Conservation (phyloP, 2,329 filamentous ascomycete genomes). For the Fusarium sp. region DNA sequence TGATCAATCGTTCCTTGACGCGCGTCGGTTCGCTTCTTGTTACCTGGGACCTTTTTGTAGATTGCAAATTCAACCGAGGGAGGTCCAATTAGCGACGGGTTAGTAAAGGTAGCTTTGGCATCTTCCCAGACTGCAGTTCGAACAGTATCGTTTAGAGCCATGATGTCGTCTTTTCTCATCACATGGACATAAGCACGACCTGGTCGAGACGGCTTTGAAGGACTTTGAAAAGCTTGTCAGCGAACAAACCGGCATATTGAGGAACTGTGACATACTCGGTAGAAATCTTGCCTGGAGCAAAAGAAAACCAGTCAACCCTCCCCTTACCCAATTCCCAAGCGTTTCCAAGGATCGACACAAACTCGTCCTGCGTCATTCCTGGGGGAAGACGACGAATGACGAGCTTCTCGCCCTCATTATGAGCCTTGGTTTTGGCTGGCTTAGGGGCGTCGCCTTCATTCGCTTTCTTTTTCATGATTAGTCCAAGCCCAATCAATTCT, state of each 20-base stretch:
- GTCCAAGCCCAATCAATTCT: slow-evolving; percentile 16
- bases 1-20: slow-evolving; percentile 96
- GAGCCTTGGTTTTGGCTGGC: slow-evolving; percentile 45
- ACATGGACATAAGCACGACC: slow-evolving; percentile 84
- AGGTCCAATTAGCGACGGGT: slow-evolving; percentile 75
- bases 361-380: slow-evolving; percentile 81
- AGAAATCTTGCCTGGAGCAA: slow-evolving; percentile 72
- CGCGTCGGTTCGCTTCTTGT: slow-evolving; percentile 77
- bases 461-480: slow-evolving; percentile 38
- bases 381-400: slow-evolving; percentile 85
- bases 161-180: slow-evolving; percentile 71
- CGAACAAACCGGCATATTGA: neutral
- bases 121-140: slow-evolving; percentile 78
- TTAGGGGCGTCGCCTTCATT: slow-evolving; percentile 45
- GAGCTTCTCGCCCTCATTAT: slow-evolving; percentile 74
- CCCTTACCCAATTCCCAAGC: slow-evolving; percentile 84
- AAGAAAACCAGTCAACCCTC: slow-evolving; percentile 85
- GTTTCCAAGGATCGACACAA: slow-evolving; percentile 72
- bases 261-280: slow-evolving; percentile 70
- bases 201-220: slow-evolving; percentile 84
- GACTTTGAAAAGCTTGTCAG: slow-evolving; percentile 55
- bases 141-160: slow-evolving; percentile 73
- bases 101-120: slow-evolving; percentile 76
- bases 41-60: slow-evolving; percentile 81
- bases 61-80: slow-evolving; percentile 82